These are phyloP conservation scores for Talaromyces sp. DNA, from an alignment of 2,329 filamentous ascomycete genomes.

Conservation along the genomic window DNA sequence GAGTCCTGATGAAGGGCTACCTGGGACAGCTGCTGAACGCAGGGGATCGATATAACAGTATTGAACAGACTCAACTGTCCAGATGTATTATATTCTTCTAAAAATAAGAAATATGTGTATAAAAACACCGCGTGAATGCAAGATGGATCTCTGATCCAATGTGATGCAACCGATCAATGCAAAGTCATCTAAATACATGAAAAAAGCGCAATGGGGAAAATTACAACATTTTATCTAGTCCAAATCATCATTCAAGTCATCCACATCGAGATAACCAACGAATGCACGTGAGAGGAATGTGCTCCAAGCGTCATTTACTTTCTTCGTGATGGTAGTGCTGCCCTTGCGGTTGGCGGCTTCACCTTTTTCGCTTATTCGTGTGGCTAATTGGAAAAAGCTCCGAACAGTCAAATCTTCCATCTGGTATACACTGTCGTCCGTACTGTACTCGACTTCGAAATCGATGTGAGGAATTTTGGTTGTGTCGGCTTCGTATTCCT, in stretches of 20 bases:
- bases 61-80: too few species aligned
- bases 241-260: conserved; percentile 60
- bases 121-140: conserved; percentile 14
- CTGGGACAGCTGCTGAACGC: too few species aligned
- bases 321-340: conserved; percentile 29
- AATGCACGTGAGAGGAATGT: conserved; percentile 79
- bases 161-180: conserved; percentile 12
- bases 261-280: conserved; percentile 69
- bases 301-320: conserved; percentile 69
- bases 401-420: conserved; percentile 82
- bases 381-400: conserved; percentile 77
- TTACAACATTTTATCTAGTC: conserved; percentile 1
- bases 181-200: background rate
- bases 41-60: too few species aligned
- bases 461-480: conserved; percentile 61
- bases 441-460: conserved; percentile 87
- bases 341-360: conserved; percentile 30
- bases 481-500: conserved; percentile 59
- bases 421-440: conserved; percentile 72
- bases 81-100: background rate
- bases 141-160: conserved; percentile 5
- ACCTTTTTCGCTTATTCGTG: conserved; percentile 66
- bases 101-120: conserved; percentile 1
- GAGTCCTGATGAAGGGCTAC: too few species aligned
- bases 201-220: background rate